These are phyloP conservation scores for Leptoxyphium fumago DNA, from an alignment of 2,329 filamentous ascomycete genomes.

Conservation along the genomic window DNA sequence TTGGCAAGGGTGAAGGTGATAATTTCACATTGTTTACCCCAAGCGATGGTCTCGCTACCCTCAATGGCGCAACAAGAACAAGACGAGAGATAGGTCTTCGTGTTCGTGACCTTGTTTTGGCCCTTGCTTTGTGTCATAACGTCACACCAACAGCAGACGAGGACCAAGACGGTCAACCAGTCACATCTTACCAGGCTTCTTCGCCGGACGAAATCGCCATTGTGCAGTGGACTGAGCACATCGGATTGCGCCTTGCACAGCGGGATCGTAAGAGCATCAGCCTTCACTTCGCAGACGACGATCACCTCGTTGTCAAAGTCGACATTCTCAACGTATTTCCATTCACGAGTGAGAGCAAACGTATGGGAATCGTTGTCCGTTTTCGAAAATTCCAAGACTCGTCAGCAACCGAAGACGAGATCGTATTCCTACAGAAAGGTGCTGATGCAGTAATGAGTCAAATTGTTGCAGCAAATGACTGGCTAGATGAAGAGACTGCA, in stretches of 20 bases:
- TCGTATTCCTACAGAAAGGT: slow-evolving; percentile 98
- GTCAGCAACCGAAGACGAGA: slow-evolving; percentile 51
- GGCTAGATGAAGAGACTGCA: slow-evolving; percentile 97
- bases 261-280: slow-evolving; percentile 79
- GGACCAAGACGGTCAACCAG: slow-evolving; percentile 45
- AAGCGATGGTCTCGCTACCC: slow-evolving; percentile 49
- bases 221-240: slow-evolving; percentile 84
- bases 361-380: slow-evolving; percentile 93
- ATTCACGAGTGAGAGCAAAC: slow-evolving; percentile 93
- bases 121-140: slow-evolving; percentile 88
- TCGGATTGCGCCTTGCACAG: slow-evolving; percentile 70
- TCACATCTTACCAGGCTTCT: slow-evolving; percentile 87
- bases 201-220: slow-evolving; percentile 98
- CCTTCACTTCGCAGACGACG: slow-evolving; percentile 61
- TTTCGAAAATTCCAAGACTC: slow-evolving; percentile 45
- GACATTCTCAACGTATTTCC: slow-evolving; percentile 89
- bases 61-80: slow-evolving; percentile 50
- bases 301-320: slow-evolving; percentile 64
- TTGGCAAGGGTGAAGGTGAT: slow-evolving; percentile 34
- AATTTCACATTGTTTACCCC: slow-evolving; percentile 51
- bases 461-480: slow-evolving; percentile 91
- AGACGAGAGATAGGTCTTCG: slow-evolving; percentile 85
- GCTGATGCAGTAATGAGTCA: slow-evolving; percentile 96
- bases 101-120: slow-evolving; percentile 83
- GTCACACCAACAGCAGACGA: slow-evolving; percentile 86